A percentile compares a stretch with the other conserved stretches of the same genome.
Evolutionary conservation across 2,329 filamentous ascomycete species (phyloP).

Genomic region (Talaromyces pinophilus): DNA sequence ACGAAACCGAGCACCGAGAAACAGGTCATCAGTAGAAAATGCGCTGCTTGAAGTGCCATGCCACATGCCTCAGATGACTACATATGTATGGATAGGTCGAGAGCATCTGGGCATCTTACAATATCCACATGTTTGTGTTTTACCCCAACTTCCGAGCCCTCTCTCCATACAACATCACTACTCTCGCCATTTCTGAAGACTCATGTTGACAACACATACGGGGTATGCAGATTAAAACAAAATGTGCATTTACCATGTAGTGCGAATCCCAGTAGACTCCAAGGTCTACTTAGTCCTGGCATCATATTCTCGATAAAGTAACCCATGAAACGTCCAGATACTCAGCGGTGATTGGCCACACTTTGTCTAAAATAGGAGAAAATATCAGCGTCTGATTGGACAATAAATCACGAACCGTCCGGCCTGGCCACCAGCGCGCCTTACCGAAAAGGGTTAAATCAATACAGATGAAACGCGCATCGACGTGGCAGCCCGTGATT

Average conservation of each 20-base stretch:
- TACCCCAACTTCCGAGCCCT: background rate
- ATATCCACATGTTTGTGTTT: background rate
- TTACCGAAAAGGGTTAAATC: conserved; percentile 13
- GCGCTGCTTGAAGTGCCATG: too few relatives aligned
- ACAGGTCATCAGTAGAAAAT: too few relatives aligned
- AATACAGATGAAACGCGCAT: conserved; percentile 15
- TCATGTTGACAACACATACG: background rate
- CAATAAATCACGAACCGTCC: background rate
- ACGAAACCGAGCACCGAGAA: too few relatives aligned
- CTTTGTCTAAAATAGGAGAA: background rate
- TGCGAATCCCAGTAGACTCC: background rate
- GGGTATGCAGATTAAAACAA: background rate
- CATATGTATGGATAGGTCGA: background rate
- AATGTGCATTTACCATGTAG: background rate
- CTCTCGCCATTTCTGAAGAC: background rate
- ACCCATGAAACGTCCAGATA: background rate
- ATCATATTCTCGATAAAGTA: background rate
- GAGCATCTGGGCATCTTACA: background rate
- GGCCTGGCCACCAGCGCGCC: background rate
- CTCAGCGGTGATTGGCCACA: background rate
- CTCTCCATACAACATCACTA: background rate
- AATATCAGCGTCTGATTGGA: conserved; percentile 1
- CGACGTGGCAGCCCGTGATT: conserved; percentile 6
- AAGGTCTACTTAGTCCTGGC: too few relatives aligned
- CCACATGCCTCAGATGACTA: too few relatives aligned